Evolutionary conservation across 1,284 basidiomycete species (phyloP).

Genomic region (Ustilago nuda): DNA sequence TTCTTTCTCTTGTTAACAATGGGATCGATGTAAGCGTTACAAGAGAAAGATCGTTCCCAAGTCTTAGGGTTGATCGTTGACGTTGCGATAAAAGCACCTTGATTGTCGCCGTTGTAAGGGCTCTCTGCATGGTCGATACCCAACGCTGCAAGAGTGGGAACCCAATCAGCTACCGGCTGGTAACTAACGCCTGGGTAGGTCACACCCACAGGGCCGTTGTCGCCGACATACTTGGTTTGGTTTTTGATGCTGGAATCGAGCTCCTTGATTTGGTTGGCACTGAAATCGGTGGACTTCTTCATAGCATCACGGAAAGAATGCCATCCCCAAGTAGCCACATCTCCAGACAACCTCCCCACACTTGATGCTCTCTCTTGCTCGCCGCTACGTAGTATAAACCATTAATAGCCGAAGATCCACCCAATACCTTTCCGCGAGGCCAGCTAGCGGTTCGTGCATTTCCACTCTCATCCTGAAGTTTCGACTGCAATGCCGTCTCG

Average conservation of each 20-base stretch:
- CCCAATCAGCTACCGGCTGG: conserved; percentile 51
- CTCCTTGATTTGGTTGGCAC: conserved; percentile 26
- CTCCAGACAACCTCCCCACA: conserved; percentile 51
- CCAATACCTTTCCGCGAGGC: conserved; percentile 71
- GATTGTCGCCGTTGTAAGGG: conserved; percentile 57
- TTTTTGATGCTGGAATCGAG: conserved; percentile 42
- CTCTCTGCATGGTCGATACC: conserved; percentile 26
- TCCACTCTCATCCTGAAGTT: conserved; percentile 27
- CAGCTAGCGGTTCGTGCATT: conserved; percentile 46
- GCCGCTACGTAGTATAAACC: conserved; percentile 61
- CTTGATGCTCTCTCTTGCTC: conserved; percentile 63
- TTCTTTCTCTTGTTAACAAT: conserved; percentile 50
- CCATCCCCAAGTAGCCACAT: conserved; percentile 53
- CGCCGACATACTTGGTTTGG: conserved; percentile 41
- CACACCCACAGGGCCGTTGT: conserved; percentile 50
- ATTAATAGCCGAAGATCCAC: conserved; percentile 72
- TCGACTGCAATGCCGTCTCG: conserved; percentile 34
- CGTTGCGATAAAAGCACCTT: conserved; percentile 55
- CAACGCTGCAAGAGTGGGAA: conserved; percentile 40
- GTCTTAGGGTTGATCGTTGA: conserved; percentile 54
- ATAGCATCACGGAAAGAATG: conserved; percentile 46
- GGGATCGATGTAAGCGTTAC: conserved; percentile 60
- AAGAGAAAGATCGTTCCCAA: conserved; percentile 57
- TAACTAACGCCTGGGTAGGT: conserved; percentile 56
- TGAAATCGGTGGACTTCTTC: conserved; percentile 56